Conservation (phyloP, 305 asterid genomes). For the Plantago coronopus region DNA sequence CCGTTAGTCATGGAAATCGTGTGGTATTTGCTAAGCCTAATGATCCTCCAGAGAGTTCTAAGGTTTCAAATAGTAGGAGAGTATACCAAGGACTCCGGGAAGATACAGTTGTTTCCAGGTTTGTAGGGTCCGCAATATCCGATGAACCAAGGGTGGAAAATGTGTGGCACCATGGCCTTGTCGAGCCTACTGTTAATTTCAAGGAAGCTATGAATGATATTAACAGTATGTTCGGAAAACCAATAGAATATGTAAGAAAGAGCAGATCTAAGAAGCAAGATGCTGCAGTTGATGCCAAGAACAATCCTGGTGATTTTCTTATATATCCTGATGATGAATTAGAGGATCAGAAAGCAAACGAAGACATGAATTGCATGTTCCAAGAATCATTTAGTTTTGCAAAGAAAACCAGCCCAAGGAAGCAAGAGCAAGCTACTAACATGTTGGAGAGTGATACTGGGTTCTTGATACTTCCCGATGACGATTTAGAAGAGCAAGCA, state of each 20-base stretch:
- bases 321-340: constrained; percentile 55
- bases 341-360: constrained; percentile 20
- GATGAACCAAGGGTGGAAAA: constrained; percentile 74
- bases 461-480: constrained; percentile 69
- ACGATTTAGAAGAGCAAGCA: constrained; percentile 39
- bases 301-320: constrained; percentile 36
- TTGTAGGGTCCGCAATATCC: constrained; percentile 84
- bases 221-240: constrained; percentile 83
- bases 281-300: constrained; percentile 32
- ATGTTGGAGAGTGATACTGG: constrained; percentile 28
- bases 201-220: constrained; percentile 96
- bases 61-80: constrained; percentile 38
- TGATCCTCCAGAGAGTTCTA: constrained; percentile 39
- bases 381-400: constrained; percentile 22
- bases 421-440: constrained; percentile 18
- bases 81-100: constrained; percentile 50
- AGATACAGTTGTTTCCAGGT: constrained; percentile 69
- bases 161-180: constrained; percentile 91
- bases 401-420: constrained; percentile 15
- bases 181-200: constrained; percentile 80
- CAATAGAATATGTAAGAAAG: constrained; percentile 76
- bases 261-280: constrained; percentile 54
- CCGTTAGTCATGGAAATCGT: constrained; percentile 24
- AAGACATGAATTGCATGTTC: constrained; percentile 16
- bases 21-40: constrained; percentile 45